Conservation (phyloP, 352 stramenopile species). For the Saprolegnia parasitica region DNA sequence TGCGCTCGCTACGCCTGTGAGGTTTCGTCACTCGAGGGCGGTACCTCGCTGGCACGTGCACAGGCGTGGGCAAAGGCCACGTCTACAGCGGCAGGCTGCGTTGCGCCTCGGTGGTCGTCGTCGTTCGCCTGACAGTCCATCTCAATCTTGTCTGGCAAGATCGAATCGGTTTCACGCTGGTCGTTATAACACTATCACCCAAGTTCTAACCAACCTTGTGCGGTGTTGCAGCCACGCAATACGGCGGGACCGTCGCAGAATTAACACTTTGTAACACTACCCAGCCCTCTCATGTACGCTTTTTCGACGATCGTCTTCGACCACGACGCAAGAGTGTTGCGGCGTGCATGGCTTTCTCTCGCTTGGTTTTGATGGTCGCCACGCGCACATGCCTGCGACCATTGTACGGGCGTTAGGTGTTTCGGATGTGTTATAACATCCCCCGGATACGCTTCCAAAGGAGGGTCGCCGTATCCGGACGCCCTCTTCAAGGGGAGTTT, state of each 20-base stretch:
- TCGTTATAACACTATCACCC: not conserved
- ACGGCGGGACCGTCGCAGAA: too few species aligned
- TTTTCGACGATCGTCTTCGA: too few species aligned
- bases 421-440: conserved; percentile 1
- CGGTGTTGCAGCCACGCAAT: too few species aligned
- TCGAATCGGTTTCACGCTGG: not conserved
- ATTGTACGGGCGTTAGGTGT: not conserved
- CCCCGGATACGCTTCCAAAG: not conserved
- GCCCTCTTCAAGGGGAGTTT: conserved; percentile 9
- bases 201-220: not conserved
- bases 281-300: too few species aligned
- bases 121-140: not conserved
- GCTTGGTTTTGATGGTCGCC: too few species aligned
- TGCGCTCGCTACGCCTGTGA: conserved; percentile 4
- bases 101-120: not conserved
- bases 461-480: not conserved
- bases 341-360: too few species aligned
- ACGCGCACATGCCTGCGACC: not conserved
- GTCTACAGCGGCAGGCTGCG: not conserved
- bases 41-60: conserved; percentile 12
- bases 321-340: too few species aligned
- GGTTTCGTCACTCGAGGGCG: not conserved
- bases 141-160: not conserved
- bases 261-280: too few species aligned
- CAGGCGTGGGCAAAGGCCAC: not conserved